Evolutionary conservation across 2,329 filamentous ascomycete species (phyloP).

Genomic region (Dactylellina sp.): DNA sequence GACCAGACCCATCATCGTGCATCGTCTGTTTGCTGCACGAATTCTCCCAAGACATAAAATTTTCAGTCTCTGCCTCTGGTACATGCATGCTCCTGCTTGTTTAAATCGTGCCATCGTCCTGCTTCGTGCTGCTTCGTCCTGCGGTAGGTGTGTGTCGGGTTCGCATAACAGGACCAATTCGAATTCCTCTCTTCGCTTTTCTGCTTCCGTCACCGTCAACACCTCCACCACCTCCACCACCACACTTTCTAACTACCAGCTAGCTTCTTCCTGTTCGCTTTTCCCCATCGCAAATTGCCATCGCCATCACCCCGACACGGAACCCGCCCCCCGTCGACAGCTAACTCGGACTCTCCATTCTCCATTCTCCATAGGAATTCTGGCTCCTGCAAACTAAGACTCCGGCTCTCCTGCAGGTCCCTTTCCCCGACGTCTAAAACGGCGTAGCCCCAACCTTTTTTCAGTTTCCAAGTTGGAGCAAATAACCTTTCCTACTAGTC

Average conservation of each 20-base stretch:
- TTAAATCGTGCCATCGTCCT: background rate
- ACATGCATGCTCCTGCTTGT: slow-evolving; percentile 1
- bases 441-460: slow-evolving; percentile 31
- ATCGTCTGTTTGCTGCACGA: slow-evolving; percentile 26
- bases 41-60: slow-evolving; percentile 23
- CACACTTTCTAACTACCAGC: slow-evolving; percentile 13
- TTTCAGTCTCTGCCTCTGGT: background rate
- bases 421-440: slow-evolving; percentile 23
- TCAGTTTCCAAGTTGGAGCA: slow-evolving; percentile 51
- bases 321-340: slow-evolving; percentile 26
- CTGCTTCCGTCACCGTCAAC: slow-evolving; percentile 14
- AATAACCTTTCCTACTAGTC: slow-evolving; percentile 47
- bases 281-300: slow-evolving; percentile 13
- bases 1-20: no score
- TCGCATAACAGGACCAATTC: slow-evolving; percentile 11
- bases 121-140: no score
- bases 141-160: no score
- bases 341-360: background rate
- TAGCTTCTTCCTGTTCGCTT: background rate
- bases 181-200: slow-evolving; percentile 1
- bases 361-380: no score
- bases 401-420: slow-evolving; percentile 17
- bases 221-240: background rate
- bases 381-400: background rate
- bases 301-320: slow-evolving; percentile 8